Evolutionary conservation across 108 stramenopile genomes (phyloP).

Genomic region (Pseudonitzschia multiseries): DNA sequence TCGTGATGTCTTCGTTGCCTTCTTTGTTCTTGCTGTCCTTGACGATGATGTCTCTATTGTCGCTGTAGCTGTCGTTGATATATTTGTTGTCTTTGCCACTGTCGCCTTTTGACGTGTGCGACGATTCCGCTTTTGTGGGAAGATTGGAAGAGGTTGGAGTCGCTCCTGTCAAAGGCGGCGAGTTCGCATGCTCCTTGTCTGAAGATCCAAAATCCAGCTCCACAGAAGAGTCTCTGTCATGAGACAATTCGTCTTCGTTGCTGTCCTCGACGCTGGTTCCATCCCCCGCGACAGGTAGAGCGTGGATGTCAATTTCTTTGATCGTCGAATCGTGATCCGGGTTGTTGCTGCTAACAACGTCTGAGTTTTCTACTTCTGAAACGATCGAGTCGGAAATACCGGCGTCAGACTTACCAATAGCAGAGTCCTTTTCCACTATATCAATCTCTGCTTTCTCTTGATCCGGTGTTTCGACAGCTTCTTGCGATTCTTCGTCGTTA

Average conservation of each 20-base stretch:
- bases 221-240: too few relatives aligned
- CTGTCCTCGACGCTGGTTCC: slow-evolving; percentile 4
- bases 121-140: neutral
- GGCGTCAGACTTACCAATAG: neutral
- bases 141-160: neutral
- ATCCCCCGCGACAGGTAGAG: neutral
- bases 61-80: too few relatives aligned
- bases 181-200: neutral
- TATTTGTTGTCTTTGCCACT: neutral
- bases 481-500: neutral
- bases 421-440: neutral
- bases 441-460: neutral
- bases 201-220: neutral
- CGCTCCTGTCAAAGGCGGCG: neutral
- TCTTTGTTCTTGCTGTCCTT: too few relatives aligned
- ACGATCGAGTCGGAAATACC: neutral
- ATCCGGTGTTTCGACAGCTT: neutral
- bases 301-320: neutral
- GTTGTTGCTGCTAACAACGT: neutral
- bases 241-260: too few relatives aligned
- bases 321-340: neutral
- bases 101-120: neutral
- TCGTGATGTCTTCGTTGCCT: neutral
- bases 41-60: too few relatives aligned
- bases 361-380: neutral